phyloP scores from a whole-genome alignment of 169 alveolate genomes.

The Babesia sp. region DNA sequence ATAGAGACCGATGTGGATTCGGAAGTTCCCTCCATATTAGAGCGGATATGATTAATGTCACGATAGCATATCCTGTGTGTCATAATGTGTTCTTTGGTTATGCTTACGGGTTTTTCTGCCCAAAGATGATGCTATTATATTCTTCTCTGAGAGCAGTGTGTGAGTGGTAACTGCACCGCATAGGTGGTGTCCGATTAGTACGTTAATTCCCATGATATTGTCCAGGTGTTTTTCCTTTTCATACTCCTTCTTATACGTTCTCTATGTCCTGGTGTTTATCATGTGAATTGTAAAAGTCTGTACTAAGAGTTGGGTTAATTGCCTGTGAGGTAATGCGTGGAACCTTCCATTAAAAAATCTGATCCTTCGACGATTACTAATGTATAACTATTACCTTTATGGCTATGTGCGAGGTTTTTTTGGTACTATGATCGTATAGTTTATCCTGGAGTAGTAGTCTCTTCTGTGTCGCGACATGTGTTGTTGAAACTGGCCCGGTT shows the following conservation, averaged over 20 bases:
- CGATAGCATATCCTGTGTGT: conserved; percentile 34
- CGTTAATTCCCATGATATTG: conserved; percentile 33
- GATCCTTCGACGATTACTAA: too few relatives aligned
- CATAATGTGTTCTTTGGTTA: neutral
- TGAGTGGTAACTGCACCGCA: conserved; percentile 35
- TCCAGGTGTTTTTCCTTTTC: neutral
- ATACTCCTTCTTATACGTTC: too few relatives aligned
- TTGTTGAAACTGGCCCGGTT: neutral
- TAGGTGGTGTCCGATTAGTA: conserved; percentile 46
- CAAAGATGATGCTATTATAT: conserved; percentile 3
- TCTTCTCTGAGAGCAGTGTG: conserved; percentile 43
- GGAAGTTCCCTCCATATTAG: conserved; percentile 45
- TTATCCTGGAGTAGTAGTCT: neutral
- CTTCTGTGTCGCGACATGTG: neutral
- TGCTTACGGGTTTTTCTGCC: conserved; percentile 25
- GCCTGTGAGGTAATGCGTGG: too few relatives aligned
- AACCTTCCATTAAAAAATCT: too few relatives aligned
- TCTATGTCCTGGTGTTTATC: too few relatives aligned
- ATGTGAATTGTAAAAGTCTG: too few relatives aligned
- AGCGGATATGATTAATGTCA: conserved; percentile 25
- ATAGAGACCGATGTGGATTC: conserved; percentile 5
- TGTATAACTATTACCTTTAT: neutral
- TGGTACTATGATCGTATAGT: neutral
- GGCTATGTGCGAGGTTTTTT: neutral
- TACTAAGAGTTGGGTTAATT: too few relatives aligned